Evolutionary conservation across 2,329 filamentous ascomycete species (phyloP), one percentile per base, ranked within the genome.

Genomic region (Claviceps sp.): DNA sequence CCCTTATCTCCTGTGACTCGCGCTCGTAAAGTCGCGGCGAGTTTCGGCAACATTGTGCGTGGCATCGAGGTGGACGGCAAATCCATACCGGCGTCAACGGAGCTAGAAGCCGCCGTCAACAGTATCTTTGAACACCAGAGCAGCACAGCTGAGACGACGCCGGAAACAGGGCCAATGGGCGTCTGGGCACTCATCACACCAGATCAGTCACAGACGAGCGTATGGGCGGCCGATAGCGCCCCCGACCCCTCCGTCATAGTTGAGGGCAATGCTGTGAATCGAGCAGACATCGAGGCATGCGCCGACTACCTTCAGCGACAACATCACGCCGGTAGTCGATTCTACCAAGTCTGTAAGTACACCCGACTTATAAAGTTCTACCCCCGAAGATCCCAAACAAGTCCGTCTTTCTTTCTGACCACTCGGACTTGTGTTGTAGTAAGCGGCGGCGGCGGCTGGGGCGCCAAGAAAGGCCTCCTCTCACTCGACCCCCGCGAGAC

Each of bases 391-490:
- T n/a, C 7, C 42, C 4, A 1, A 8, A 1, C 13, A 17, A 16
- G 4, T 5, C 8, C n/a, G 2, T 9, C n/a, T 22, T 40, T 43
- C 11, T 13, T 39, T 46, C 58, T 66, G 52, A 66, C 47, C 38
- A 5, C 2, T 7, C 22, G n/a, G 2, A 7, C 5, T 9, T 34
- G 16, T 22, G 34, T 9, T 36, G 39, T 44, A 75, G 78, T 90
- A 56, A 89, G 86, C 60, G 88, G 88, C 4, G 88, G 88, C 45
- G 88, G 88, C 43, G 88, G 88, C 20, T 94, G 88, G 88, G 88
- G 88, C 16, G 72, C 78, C 52, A 93, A 91, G 64, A 81, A 85
- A 59, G 88, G 88, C 0, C 70, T 94, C 0, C 69, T 94, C 3
- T 88, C 87, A 5, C 73, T 94, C 4, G 87, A 93, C 60, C 86